Base-by-base conservation (phyloP, 2,329 filamentous ascomycete species). In the Phialocephala subalpina region DNA sequence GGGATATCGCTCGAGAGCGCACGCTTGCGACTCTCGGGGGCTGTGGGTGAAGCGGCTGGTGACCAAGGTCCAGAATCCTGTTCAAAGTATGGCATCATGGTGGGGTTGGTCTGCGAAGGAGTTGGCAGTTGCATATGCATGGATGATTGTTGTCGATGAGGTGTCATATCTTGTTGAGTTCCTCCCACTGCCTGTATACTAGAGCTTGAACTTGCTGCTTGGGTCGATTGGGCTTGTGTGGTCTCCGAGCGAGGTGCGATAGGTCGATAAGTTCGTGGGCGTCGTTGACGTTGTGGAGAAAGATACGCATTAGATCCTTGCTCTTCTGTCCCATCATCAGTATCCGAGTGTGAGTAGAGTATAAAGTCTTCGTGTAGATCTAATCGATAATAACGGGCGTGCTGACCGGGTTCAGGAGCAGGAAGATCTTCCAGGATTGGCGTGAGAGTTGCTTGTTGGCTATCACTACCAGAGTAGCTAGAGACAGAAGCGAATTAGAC, bases 401-500 rank as follows among this genome's bases (percentile, higher is more conserved):
- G 65, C 65, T 63, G 65, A 64, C 61, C 65, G 45, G 14, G 35
- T 47, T 42, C 27, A 29, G 20, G 27, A 29, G 47, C 11, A 33
- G 22, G 27, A 29, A 14, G 12, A 53, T 53, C 56, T 36, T 42
- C 59, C 8, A 18, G 27, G 3, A 22, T 42, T 58, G 62, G 53
- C 42, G 53, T 62, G 35, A 38, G n/a, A 33, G 52, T 36, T 35
- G 57, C 40, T 33, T 25, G 25, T 8, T 36, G 49, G 18, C 25
- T 35, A 33, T 56, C 47, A 22, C 18, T 45, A 7, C 56, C 27
- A 60, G 65, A 65, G 27, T 52, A 25, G 45, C 62, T 67, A 33
- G 18, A 29, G 22, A 20, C 16, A 1, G 42, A 33, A 22, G 59
- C 14, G 3, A 58, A 33, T 65, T 55, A 63, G 49, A 53, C 12